phyloP scores from a whole-genome alignment of 2,329 filamentous ascomycete genomes.

The Penicillium sp. region DNA sequence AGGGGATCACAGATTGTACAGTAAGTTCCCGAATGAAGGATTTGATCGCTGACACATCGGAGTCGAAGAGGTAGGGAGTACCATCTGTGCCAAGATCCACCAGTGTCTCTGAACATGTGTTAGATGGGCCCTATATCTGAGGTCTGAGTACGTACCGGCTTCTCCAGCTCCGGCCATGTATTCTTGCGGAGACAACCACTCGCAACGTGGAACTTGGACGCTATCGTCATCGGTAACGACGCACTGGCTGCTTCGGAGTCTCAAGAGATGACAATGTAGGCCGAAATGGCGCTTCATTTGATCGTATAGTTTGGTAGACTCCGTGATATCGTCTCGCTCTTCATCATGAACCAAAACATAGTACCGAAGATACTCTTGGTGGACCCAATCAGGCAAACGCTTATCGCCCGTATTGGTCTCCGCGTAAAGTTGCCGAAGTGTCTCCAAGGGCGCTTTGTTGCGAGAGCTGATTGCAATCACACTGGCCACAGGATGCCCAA shows the following conservation, averaged over 20 bases:
- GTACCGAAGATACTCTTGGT: constrained; percentile 90
- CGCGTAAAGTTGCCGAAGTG: constrained; percentile 78
- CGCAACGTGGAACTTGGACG: constrained; percentile 73
- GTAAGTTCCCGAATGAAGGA: constrained; percentile 94
- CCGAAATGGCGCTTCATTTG: constrained; percentile 99
- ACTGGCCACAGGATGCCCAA: constrained; percentile 90
- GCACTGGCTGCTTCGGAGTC: constrained; percentile 81
- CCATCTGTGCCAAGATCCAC: constrained; percentile 67
- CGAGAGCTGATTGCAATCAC: constrained; percentile 94
- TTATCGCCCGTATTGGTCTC: constrained; percentile 78
- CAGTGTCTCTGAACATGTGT: constrained; percentile 33
- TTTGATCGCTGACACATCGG: constrained; percentile 82
- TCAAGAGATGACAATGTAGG: constrained; percentile 87
- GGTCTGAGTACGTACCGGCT: constrained; percentile 49
- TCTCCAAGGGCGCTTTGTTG: constrained; percentile 80
- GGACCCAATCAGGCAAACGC: constrained; percentile 79
- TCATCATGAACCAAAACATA: constrained; percentile 97
- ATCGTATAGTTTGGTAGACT: constrained; percentile 88
- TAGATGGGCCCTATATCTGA: constrained; percentile 1
- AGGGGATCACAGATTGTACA: constrained; percentile 89
- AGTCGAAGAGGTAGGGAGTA: constrained; percentile 81
- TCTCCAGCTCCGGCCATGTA: constrained; percentile 74
- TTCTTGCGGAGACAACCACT: constrained; percentile 88
- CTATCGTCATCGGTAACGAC: constrained; percentile 91
- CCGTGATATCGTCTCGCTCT: constrained; percentile 87